Evolutionary conservation across 768 basidiomycete species (phyloP).

Genomic region (Termitomyces sp.): DNA sequence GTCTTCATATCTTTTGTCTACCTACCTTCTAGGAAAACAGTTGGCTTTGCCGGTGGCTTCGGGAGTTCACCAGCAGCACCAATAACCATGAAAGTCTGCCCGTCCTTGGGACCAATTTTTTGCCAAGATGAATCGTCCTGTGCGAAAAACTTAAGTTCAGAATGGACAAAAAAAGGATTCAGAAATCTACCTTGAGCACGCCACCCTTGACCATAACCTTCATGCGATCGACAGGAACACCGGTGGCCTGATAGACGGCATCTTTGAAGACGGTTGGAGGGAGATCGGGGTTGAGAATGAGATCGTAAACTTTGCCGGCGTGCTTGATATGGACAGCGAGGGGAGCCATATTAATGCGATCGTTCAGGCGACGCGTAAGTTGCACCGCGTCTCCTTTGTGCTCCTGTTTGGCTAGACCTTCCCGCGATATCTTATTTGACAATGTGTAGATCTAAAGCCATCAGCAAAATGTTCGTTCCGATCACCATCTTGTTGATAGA

Average conservation of each 20-base stretch:
- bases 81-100: slow-evolving; percentile 90
- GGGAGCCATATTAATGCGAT: slow-evolving; percentile 48
- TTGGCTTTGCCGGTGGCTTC: slow-evolving; percentile 74
- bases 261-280: slow-evolving; percentile 79
- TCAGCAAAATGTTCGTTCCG: slow-evolving; percentile 5
- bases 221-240: slow-evolving; percentile 88
- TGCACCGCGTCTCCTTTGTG: slow-evolving; percentile 11
- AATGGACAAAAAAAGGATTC: not conserved
- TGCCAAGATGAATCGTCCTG: slow-evolving; percentile 87
- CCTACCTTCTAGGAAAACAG: slow-evolving; percentile 84
- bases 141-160: not conserved
- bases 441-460: slow-evolving; percentile 12
- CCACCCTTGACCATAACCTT: slow-evolving; percentile 97
- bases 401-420: slow-evolving; percentile 7
- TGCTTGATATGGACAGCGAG: slow-evolving; percentile 86
- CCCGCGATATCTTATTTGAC: slow-evolving; percentile 3
- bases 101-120: slow-evolving; percentile 80
- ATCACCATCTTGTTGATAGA: slow-evolving; percentile 5
- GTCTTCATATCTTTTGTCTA: not conserved
- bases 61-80: slow-evolving; percentile 92
- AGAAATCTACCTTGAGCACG: slow-evolving; percentile 72
- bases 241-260: slow-evolving; percentile 74
- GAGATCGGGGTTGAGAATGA: slow-evolving; percentile 70
- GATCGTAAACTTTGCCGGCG: slow-evolving; percentile 71
- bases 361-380: slow-evolving; percentile 21